Evolutionary conservation across 2,329 filamentous ascomycete genomes (phyloP).

Genomic region (Alternaria triticimaculans): DNA sequence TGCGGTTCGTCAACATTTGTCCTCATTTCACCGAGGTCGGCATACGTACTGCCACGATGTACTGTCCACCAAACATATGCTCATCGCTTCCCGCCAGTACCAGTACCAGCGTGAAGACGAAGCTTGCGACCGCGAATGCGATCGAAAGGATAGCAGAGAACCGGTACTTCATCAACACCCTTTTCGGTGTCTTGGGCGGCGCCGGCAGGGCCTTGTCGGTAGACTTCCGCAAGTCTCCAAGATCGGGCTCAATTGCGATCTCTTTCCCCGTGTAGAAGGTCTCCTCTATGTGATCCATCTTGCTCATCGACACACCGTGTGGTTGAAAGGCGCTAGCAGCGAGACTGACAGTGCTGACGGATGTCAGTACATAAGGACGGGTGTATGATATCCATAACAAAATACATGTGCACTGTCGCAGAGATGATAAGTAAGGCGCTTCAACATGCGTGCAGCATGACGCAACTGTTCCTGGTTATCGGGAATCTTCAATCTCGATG

Average conservation of each 20-base stretch:
- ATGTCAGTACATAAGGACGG: background rate
- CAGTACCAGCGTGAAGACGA: slow-evolving; percentile 26
- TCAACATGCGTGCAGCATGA: background rate
- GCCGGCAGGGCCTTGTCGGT: slow-evolving; percentile 26
- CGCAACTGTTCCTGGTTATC: background rate
- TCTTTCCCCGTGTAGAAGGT: slow-evolving; percentile 14
- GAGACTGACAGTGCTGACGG: background rate
- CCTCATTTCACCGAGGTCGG: background rate
- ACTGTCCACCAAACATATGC: slow-evolving; percentile 20
- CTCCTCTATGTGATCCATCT: slow-evolving; percentile 4
- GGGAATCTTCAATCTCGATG: background rate
- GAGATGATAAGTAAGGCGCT: background rate
- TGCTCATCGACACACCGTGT: background rate
- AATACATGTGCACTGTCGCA: background rate
- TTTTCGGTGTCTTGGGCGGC: slow-evolving; percentile 25
- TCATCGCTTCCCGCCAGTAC: slow-evolving; percentile 22
- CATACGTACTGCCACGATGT: slow-evolving; percentile 26
- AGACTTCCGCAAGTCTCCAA: slow-evolving; percentile 29
- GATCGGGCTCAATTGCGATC: slow-evolving; percentile 25
- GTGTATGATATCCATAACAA: background rate
- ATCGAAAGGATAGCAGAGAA: slow-evolving; percentile 27
- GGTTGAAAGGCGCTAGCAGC: background rate
- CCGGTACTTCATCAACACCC: slow-evolving; percentile 27
- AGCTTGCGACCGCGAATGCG: slow-evolving; percentile 16
- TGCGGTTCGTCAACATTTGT: background rate